A percentile compares a stretch with the other conserved stretches of the same genome.
These are phyloP conservation scores for Vaccinium vitisidaea DNA, from an alignment of 148 eudicot genomes.

Conservation along the genomic window DNA sequence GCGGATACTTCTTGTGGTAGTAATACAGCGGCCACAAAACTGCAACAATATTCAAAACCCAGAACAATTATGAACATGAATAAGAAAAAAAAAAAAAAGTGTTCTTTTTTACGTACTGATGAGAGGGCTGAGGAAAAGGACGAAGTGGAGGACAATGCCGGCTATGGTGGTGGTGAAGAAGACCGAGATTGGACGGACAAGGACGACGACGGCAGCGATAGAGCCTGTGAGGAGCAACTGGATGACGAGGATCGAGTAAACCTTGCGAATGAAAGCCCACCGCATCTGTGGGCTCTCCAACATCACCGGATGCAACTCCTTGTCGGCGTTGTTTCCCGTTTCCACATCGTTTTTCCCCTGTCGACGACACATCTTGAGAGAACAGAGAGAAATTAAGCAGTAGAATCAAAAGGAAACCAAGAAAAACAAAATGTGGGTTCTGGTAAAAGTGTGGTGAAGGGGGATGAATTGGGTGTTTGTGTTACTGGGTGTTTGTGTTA, in stretches of 20 bases:
- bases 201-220: conserved; percentile 70
- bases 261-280: conserved; percentile 82
- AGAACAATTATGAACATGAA: too few relatives aligned
- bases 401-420: too few relatives aligned
- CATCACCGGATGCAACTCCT: conserved; percentile 61
- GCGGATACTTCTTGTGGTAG: conserved; percentile 49
- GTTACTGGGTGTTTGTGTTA: too few relatives aligned
- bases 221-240: conserved; percentile 72
- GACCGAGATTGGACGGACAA: conserved; percentile 46
- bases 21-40: conserved; percentile 49
- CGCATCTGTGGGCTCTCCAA: conserved; percentile 63
- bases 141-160: conserved; percentile 64
- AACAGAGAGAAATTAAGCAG: too few relatives aligned
- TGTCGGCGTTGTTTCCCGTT: conserved; percentile 20
- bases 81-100: background rate
- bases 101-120: conserved; percentile 37
- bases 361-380: background rate
- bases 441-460: too few relatives aligned
- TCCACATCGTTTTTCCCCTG: conserved; percentile 62
- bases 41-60: conserved; percentile 19
- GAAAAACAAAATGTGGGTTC: too few relatives aligned
- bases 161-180: conserved; percentile 56
- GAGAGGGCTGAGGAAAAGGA: conserved; percentile 66
- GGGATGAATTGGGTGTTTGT: too few relatives aligned
- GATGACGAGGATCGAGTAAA: conserved; percentile 64